These are phyloP conservation scores for Ensete ventricosum DNA, from an alignment of 176 grass and related monocot species.

Conservation along the genomic window DNA sequence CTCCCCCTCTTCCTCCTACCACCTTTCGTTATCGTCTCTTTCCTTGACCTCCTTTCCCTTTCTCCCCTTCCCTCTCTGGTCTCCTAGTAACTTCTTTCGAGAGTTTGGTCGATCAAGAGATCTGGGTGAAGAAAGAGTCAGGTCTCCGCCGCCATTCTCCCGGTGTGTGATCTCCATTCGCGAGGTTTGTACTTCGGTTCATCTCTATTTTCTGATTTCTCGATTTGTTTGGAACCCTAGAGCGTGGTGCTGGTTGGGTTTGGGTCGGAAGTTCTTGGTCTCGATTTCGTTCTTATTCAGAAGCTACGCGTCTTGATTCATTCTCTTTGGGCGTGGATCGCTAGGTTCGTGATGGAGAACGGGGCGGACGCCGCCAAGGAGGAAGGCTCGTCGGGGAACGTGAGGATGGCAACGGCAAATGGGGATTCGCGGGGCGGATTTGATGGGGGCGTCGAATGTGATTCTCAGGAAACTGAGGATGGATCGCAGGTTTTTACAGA, in stretches of 20 bases:
- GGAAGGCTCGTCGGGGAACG: background rate
- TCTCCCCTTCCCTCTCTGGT: background rate
- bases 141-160: background rate
- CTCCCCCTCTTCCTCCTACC: background rate
- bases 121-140: background rate
- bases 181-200: background rate
- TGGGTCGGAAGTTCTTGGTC: background rate
- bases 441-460: background rate
- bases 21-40: background rate
- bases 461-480: background rate
- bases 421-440: background rate
- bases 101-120: background rate
- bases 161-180: background rate
- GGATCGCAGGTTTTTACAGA: constrained; percentile 1
- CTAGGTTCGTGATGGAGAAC: constrained; percentile 11
- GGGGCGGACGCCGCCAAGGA: background rate
- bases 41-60: background rate
- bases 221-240: background rate
- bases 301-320: background rate
- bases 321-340: background rate
- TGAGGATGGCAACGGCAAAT: background rate
- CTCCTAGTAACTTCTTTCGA: background rate
- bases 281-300: background rate
- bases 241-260: background rate
- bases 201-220: background rate